phyloP scores from a whole-genome alignment of 2,329 filamentous ascomycete species.

The Parascedosporium putredinis region DNA sequence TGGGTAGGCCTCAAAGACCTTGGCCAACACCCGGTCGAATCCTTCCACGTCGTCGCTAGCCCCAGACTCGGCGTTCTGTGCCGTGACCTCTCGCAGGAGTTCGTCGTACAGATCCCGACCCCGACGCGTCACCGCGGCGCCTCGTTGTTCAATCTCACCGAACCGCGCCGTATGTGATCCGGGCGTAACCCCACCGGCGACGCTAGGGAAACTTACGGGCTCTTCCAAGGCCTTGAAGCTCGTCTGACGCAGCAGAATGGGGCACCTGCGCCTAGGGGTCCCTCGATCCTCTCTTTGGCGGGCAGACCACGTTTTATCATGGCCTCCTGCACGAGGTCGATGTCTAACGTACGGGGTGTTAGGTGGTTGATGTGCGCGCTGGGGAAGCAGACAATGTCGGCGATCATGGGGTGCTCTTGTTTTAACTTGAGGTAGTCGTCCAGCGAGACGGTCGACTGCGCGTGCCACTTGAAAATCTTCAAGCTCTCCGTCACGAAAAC shows the following conservation, averaged over 20 bases:
- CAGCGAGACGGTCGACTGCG: slow-evolving; percentile 26
- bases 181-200: slow-evolving; percentile 13
- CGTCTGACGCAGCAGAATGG: slow-evolving; percentile 40
- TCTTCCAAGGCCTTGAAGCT: slow-evolving; percentile 43
- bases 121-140: slow-evolving; percentile 34
- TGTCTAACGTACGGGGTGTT: slow-evolving; percentile 39
- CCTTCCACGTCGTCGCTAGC: background rate
- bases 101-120: slow-evolving; percentile 36
- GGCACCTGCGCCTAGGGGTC: slow-evolving; percentile 33
- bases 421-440: slow-evolving; percentile 31
- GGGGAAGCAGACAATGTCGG: slow-evolving; percentile 31
- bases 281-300: slow-evolving; percentile 40
- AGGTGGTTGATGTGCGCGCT: slow-evolving; percentile 43
- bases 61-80: background rate
- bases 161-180: slow-evolving; percentile 38
- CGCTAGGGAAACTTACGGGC: slow-evolving; percentile 26
- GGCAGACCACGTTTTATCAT: slow-evolving; percentile 31
- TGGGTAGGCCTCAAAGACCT: background rate
- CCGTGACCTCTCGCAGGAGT: slow-evolving; percentile 24
- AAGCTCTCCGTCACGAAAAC: slow-evolving; percentile 32
- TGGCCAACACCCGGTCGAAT: background rate
- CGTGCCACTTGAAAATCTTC: slow-evolving; percentile 37
- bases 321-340: slow-evolving; percentile 28
- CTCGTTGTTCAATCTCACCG: slow-evolving; percentile 43
- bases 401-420: slow-evolving; percentile 34